Conservation (phyloP, 2,329 filamentous ascomycete species). For the Westerdykella sp. region DNA sequence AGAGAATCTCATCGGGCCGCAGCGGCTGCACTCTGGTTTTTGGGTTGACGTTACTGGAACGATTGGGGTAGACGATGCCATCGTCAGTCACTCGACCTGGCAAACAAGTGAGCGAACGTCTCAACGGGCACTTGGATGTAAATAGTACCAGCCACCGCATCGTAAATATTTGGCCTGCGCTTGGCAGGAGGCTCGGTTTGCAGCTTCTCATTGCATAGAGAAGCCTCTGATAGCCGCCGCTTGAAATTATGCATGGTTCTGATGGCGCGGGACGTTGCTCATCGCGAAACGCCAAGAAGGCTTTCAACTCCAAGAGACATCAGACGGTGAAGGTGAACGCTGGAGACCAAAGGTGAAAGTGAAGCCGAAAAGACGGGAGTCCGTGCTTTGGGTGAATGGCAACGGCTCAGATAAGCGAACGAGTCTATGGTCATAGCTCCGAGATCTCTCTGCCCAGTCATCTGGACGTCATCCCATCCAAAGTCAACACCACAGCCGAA, state of each 20-base stretch:
- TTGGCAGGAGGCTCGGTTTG: constrained; percentile 10
- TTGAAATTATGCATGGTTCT: constrained; percentile 1
- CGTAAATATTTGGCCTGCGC: constrained; percentile 56
- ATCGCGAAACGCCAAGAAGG: neutral
- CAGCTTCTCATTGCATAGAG: constrained; percentile 8
- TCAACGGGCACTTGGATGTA: neutral
- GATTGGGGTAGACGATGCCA: constrained; percentile 39
- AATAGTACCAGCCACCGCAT: constrained; percentile 60
- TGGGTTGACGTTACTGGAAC: constrained; percentile 14
- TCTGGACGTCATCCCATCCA: constrained; percentile 10
- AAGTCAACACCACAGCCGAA: constrained; percentile 2
- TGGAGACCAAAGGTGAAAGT: neutral
- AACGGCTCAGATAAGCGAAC: neutral
- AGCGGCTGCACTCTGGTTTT: constrained; percentile 38
- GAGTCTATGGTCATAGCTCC: constrained; percentile 8
- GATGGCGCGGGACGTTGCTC: neutral
- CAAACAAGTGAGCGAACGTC: neutral
- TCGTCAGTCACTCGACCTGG: constrained; percentile 44
- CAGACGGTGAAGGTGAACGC: neutral
- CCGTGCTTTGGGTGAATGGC: too few relatives aligned
- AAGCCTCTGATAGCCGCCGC: constrained; percentile 10
- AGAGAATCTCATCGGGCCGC: constrained; percentile 66
- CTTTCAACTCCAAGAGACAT: too few relatives aligned
- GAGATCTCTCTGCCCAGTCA: neutral
- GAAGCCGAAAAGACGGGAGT: neutral